A percentile compares a stretch with the other conserved stretches of the same genome.
Conservation (phyloP, 164 flowering plant genomes). For the Santalum album region DNA sequence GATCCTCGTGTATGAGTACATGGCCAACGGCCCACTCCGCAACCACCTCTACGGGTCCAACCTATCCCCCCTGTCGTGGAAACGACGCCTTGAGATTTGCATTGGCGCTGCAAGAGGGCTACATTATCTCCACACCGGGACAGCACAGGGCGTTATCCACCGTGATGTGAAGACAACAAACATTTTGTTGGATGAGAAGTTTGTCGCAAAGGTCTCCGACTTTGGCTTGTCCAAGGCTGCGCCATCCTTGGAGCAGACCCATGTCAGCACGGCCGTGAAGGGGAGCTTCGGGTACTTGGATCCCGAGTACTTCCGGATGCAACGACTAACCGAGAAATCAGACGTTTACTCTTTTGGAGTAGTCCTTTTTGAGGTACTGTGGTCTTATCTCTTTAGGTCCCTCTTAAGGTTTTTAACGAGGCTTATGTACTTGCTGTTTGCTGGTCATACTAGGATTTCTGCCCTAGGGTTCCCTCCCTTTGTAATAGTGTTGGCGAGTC, state of each 20-base stretch:
- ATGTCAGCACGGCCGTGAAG: conserved; percentile 91
- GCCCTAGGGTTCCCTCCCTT: too few relatives aligned
- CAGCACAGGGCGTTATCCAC: conserved; percentile 80
- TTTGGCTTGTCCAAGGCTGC: conserved; percentile 79
- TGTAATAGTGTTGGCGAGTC: too few relatives aligned
- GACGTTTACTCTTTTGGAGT: conserved; percentile 95
- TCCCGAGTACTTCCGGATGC: conserved; percentile 80
- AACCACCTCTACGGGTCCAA: conserved; percentile 69
- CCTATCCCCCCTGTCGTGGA: conserved; percentile 58
- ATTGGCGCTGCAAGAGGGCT: conserved; percentile 83
- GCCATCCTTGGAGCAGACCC: conserved; percentile 58
- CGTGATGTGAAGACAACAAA: conserved; percentile 93
- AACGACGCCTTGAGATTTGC: conserved; percentile 71
- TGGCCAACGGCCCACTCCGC: conserved; percentile 76
- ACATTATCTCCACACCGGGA: conserved; percentile 90
- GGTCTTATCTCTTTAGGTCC: too few relatives aligned
- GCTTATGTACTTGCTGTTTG: too few relatives aligned
- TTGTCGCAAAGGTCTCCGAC: conserved; percentile 76
- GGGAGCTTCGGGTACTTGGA: conserved; percentile 94
- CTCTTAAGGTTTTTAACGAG: too few relatives aligned
- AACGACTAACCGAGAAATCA: conserved; percentile 79
- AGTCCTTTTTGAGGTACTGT: conserved; percentile 71
- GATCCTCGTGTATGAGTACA: conserved; percentile 90
- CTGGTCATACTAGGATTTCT: too few relatives aligned
- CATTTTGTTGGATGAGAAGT: conserved; percentile 71